Conservation (phyloP, 2,329 filamentous ascomycete species). For the Fusarium camptoceras region DNA sequence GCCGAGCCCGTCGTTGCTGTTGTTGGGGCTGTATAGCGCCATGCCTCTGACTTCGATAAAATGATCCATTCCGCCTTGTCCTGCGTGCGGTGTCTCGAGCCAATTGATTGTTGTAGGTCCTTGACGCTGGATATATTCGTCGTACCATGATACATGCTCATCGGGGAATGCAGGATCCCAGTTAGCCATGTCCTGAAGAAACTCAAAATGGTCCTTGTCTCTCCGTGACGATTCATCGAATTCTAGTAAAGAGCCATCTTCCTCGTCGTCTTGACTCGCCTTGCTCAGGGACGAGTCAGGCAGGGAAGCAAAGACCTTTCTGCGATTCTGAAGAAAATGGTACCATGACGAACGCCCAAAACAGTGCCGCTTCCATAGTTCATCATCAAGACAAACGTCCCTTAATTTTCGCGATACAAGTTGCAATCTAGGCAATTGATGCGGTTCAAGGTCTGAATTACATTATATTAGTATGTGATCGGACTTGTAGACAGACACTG, state of each 20-base stretch:
- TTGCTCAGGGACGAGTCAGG: conserved; percentile 22
- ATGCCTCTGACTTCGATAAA: conserved; percentile 78
- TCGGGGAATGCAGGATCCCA: conserved; percentile 84
- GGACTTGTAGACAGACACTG: conserved; percentile 8
- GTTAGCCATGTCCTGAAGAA: conserved; percentile 72
- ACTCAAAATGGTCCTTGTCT: conserved; percentile 38
- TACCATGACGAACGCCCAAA: conserved; percentile 77
- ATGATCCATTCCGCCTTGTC: conserved; percentile 57
- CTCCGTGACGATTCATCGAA: conserved; percentile 39
- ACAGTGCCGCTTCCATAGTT: conserved; percentile 80
- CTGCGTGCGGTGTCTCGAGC: conserved; percentile 72
- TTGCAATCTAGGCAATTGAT: conserved; percentile 71
- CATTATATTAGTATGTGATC: conserved; percentile 25
- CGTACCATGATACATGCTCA: conserved; percentile 85
- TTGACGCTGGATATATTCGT: conserved; percentile 87
- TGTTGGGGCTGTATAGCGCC: conserved; percentile 69
- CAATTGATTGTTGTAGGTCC: conserved; percentile 80
- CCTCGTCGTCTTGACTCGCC: conserved; percentile 3
- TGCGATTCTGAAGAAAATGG: conserved; percentile 64
- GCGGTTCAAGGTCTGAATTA: conserved; percentile 52
- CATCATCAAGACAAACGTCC: conserved; percentile 76
- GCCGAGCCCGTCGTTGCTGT: conserved; percentile 59
- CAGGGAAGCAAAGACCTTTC: conserved; percentile 50
- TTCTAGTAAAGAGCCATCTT: conserved; percentile 33
- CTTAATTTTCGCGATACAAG: conserved; percentile 75